Percentiles rank a stretch among this genome's conserved stretches.
Evolutionary conservation across 23 red algal species (phyloP).

Genomic region (Gracilaria domingensis): DNA sequence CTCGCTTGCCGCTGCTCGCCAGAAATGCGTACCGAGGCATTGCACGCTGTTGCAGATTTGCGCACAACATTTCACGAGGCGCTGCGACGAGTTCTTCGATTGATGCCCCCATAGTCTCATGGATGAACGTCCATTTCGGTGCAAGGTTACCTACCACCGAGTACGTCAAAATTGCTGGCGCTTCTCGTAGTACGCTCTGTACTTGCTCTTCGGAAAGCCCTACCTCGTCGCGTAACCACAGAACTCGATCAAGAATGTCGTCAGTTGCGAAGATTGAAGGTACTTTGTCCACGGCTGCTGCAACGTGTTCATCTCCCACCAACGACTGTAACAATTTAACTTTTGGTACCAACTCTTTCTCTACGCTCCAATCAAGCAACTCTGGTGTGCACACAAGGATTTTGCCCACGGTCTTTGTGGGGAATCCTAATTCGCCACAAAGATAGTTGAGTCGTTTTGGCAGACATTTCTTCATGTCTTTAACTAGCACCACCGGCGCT

Average conservation of each 20-base stretch:
- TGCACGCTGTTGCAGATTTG: conserved; percentile 72
- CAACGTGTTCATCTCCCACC: conserved; percentile 47
- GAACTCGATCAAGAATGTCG: conserved; percentile 58
- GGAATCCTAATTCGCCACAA: conserved; percentile 11
- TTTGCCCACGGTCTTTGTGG: conserved; percentile 27
- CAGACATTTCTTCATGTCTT: conserved; percentile 47
- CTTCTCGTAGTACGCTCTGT: conserved; percentile 45
- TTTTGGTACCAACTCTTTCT: conserved; percentile 39
- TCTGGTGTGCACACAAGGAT: conserved; percentile 59
- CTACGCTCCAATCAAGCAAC: conserved; percentile 59
- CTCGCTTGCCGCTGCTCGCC: conserved; percentile 36
- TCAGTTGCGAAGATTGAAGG: conserved; percentile 42
- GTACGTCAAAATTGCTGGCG: conserved; percentile 73
- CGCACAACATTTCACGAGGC: conserved; percentile 70
- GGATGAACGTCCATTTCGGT: conserved; percentile 79
- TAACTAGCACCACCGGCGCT: conserved; percentile 57
- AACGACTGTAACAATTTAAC: conserved; percentile 28
- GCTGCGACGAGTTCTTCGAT: conserved; percentile 57
- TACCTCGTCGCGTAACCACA: conserved; percentile 67
- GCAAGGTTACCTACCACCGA: conserved; percentile 74
- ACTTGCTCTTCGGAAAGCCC: conserved; percentile 65
- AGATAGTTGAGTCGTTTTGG: conserved; percentile 41
- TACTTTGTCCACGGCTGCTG: conserved; percentile 47
- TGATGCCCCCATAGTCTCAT: conserved; percentile 67
- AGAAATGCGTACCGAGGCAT: conserved; percentile 84